Evolutionary conservation across 2,329 filamentous ascomycete genomes (phyloP).

Genomic region (Aspergillus neotritici): DNA sequence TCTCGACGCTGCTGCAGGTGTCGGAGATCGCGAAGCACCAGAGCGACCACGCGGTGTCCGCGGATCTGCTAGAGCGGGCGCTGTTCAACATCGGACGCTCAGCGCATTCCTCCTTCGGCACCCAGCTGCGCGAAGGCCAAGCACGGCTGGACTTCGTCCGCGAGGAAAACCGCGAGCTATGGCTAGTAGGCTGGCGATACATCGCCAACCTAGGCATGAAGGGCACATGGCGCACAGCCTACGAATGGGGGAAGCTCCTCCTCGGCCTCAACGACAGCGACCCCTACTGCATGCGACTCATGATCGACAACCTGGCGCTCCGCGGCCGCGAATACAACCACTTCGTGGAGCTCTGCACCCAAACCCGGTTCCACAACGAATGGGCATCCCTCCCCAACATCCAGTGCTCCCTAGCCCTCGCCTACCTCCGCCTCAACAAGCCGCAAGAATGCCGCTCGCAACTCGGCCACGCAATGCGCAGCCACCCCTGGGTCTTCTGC

Average conservation of each 20-base stretch:
- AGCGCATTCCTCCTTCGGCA: constrained; percentile 73
- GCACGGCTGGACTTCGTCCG: constrained; percentile 75
- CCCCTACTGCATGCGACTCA: constrained; percentile 74
- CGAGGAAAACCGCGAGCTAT: constrained; percentile 87
- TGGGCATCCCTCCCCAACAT: constrained; percentile 62
- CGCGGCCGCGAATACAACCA: constrained; percentile 70
- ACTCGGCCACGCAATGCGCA: constrained; percentile 62
- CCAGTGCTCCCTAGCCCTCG: constrained; percentile 69
- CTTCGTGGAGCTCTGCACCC: constrained; percentile 63
- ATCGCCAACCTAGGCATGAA: constrained; percentile 79
- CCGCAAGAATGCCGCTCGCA: constrained; percentile 58
- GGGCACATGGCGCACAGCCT: constrained; percentile 86
- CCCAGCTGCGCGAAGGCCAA: constrained; percentile 68
- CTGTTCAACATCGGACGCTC: constrained; percentile 91
- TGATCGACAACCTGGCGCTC: constrained; percentile 80
- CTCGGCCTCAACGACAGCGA: constrained; percentile 70
- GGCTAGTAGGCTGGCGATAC: constrained; percentile 84
- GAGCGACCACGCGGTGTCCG: constrained; percentile 76
- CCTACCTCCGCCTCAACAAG: constrained; percentile 66
- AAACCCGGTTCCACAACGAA: constrained; percentile 45
- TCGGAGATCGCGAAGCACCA: constrained; percentile 90
- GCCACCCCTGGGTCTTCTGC: constrained; percentile 78
- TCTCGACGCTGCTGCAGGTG: constrained; percentile 88
- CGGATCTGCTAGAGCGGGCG: constrained; percentile 82
- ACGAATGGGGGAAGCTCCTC: constrained; percentile 88